Evolutionary conservation across 371 early-diverging fungal species (phyloP), one percentile per base, ranked within the genome.

Genomic region (Nematocida major): DNA sequence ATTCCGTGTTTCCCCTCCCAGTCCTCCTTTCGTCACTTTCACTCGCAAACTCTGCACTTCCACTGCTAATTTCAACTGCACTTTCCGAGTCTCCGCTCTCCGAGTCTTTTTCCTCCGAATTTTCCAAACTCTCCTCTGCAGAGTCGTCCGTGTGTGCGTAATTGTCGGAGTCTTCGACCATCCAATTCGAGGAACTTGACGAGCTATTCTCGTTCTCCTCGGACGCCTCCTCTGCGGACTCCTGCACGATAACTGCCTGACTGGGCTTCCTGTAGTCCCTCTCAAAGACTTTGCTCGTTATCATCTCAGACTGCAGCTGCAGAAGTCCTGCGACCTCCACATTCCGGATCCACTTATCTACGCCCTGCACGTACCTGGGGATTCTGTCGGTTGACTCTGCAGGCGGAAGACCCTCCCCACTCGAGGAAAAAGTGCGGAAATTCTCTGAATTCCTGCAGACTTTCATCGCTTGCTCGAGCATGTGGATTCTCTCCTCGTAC

Each of bases 241-340:
- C 76, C 42, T 36, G 59, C n/a, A 73, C 45, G n/a, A 61, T 32
- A 18, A 73, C 51, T 26, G 45, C 15, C 30, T 62, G 76, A 30
- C 20, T 22, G 4, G 51, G 15, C 47, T 39, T 26, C 11, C 36
- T 63, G 36, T 51, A 73, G 32, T 73, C 76, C 51, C 32, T 73
- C 48, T 73, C 76, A 48, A 73, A 73, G 3, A 63, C 40, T 39
- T 59, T 24, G 30, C 47, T 65, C 18, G 39, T 63, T 36, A 73
- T 73, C 76, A 73, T 73, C 18, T 73, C 57, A 15, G 51, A 26
- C 61, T 73, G 76, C 22, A 73, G 51, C 34, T 62, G 76, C 13
- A 73, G 42, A n/a, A 73, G 50, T 2, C 47, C 48, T 39, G 76
- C 47, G 15, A 65, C 40, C 34, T 73, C 76, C 18, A 69, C 20